Percentiles rank a stretch among this genome's conserved stretches.
These are phyloP conservation scores for Tetrahymena malaccensis DNA, from an alignment of 73 alveolate genomes.

Conservation along the genomic window DNA sequence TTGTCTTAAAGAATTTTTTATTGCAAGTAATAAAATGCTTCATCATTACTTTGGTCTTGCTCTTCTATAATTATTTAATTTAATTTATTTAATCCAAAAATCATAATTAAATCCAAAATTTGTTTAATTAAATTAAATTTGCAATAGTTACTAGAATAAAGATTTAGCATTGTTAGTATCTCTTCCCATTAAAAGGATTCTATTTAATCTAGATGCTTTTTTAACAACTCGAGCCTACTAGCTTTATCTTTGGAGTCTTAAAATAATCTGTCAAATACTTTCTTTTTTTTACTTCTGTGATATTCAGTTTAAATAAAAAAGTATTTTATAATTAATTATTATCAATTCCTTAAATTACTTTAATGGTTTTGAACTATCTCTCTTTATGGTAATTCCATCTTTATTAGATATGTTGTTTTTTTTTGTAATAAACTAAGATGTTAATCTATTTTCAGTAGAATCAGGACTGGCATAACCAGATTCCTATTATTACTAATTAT, in stretches of 20 bases:
- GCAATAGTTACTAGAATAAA: not conserved
- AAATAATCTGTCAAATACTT: not conserved
- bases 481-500: not conserved
- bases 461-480: not conserved
- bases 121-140: not conserved
- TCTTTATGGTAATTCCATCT: not conserved
- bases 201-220: not conserved
- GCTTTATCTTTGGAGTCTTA: not conserved
- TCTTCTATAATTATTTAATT: not conserved
- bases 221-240: not conserved
- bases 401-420: not conserved
- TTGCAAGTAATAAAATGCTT: not conserved
- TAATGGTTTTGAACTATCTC: not conserved
- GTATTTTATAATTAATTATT: too few species aligned
- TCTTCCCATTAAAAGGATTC: not conserved
- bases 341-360: too few species aligned
- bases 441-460: not conserved
- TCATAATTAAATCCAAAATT: too few species aligned
- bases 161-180: not conserved
- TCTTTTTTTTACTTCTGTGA: not conserved
- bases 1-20: not conserved
- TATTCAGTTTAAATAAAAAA: too few species aligned
- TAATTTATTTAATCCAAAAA: too few species aligned
- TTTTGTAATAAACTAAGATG: not conserved
- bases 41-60: not conserved